These are phyloP conservation scores for Populus tomentosa DNA, from an alignment of 441 rosid genomes.

Conservation along the genomic window DNA sequence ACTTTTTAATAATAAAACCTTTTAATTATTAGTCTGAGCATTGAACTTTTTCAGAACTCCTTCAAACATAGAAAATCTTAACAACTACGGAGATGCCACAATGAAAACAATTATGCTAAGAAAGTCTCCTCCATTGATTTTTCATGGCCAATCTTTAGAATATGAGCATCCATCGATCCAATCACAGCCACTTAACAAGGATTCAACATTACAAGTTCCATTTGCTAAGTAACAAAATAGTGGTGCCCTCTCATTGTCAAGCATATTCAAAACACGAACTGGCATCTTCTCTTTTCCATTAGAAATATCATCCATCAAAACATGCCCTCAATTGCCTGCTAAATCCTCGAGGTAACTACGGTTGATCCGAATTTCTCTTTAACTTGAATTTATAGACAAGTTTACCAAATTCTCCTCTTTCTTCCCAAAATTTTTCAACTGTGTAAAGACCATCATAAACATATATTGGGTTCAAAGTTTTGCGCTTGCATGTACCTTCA, in stretches of 20 bases:
- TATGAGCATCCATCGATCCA: conserved; percentile 51
- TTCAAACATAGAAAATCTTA: conserved; percentile 32
- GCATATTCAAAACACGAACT: neutral
- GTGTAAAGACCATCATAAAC: conserved; percentile 46
- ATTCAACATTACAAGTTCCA: neutral
- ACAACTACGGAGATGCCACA: conserved; percentile 14
- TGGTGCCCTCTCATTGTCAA: too few relatives aligned
- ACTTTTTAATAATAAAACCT: too few relatives aligned
- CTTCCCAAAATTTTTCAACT: conserved; percentile 49
- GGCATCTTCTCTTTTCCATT: conserved; percentile 57
- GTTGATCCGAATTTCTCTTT: conserved; percentile 53
- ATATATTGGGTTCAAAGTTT: neutral
- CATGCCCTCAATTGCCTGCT: conserved; percentile 33
- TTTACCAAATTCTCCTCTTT: conserved; percentile 46
- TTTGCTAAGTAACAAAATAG: too few relatives aligned
- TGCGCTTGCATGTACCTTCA: neutral
- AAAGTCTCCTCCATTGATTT: conserved; percentile 43
- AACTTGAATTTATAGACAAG: conserved; percentile 51
- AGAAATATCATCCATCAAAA: conserved; percentile 49
- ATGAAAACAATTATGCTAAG: conserved; percentile 24
- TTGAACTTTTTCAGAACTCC: too few relatives aligned
- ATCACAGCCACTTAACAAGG: conserved; percentile 40
- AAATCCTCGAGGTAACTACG: conserved; percentile 49
- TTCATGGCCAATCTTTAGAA: conserved; percentile 44
- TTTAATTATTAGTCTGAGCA: too few relatives aligned